Evolutionary conservation across 805 yeast species (phyloP).

Genomic region (Cyberlindnera xylosilytica): DNA sequence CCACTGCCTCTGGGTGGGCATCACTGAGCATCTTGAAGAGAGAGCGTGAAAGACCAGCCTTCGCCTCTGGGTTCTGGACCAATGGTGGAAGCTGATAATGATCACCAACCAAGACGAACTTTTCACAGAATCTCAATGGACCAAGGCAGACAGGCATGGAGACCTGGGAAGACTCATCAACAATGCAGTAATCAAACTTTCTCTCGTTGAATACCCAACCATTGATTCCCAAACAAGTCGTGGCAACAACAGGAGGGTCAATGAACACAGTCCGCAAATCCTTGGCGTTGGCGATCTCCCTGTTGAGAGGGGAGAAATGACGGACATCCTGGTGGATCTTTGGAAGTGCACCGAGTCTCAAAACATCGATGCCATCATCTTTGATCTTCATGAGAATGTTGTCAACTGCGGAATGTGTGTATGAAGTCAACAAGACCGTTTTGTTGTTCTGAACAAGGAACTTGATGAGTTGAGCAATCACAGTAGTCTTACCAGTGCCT

Average conservation of each 20-base stretch:
- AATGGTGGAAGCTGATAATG: conserved; percentile 92
- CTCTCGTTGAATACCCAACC: conserved; percentile 56
- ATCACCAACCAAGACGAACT: conserved; percentile 92
- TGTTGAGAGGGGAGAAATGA: conserved; percentile 46
- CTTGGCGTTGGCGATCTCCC: conserved; percentile 36
- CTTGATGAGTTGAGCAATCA: conserved; percentile 72
- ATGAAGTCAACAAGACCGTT: conserved; percentile 74
- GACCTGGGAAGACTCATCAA: conserved; percentile 96
- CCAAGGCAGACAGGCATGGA: conserved; percentile 90
- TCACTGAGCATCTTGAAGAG: conserved; percentile 75
- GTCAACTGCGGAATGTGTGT: conserved; percentile 96
- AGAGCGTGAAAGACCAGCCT: conserved; percentile 59
- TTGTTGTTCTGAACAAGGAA: conserved; percentile 57
- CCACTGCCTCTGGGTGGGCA: conserved; percentile 68
- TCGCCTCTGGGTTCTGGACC: conserved; percentile 67
- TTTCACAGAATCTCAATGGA: conserved; percentile 73
- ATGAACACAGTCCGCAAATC: conserved; percentile 48
- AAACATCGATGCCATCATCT: conserved; percentile 43
- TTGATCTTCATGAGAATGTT: conserved; percentile 77
- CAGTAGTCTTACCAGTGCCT: conserved; percentile 94
- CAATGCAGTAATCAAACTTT: conserved; percentile 85
- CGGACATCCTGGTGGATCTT: conserved; percentile 62
- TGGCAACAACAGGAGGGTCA: conserved; percentile 74
- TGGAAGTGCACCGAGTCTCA: conserved; percentile 63
- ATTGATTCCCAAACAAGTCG: conserved; percentile 78